Base-by-base conservation (phyloP, 768 basidiomycete species). In the Russula ochroleuca region DNA sequence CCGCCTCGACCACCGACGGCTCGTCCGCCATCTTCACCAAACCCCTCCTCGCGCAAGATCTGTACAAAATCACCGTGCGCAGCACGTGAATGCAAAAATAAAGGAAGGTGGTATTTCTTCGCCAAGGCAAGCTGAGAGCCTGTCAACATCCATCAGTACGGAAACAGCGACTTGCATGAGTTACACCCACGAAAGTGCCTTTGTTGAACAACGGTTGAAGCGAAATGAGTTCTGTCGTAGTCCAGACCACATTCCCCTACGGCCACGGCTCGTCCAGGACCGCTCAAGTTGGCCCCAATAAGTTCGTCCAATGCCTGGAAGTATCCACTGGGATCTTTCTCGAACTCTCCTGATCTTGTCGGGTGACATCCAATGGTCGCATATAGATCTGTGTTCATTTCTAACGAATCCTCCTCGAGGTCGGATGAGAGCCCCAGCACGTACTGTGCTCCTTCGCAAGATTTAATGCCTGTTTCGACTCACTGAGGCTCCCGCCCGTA, bases 201-300 rank as follows among this genome's bases (percentile, higher is more conserved):
- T 59, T 79, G 76, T 70, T 94, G 91, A 2, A 81, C 78, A 17
- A 84, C 83, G 23, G 76, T 74, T 2, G 81, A 67, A 7, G 89
- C 83, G 70, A 85, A 86, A 68, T 85, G 84, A 0, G 84, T 80
- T 23, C 91, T 79, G 69, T 92, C 91, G 67, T 92, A 92, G 71
- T 93, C 90, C 56, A 92, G 74, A 23, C 91, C 91, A 67, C 90
- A 89, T 73, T 93, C 91, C 23, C 91, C 91, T 17, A 92, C 75
- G 0, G 88, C 87, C 23, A 89, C 84, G 11, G 82, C 83, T 61
- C 86, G 78, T 23, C 85, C 87, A 52, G 71, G 74, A 0, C 85
- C 82, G 31, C 76, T 75, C 11, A 82, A 68, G 70, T 84, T 80
- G 25, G 73, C 69, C 28, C 71, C 72, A 21, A 90, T 79, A 3